phyloP scores from a whole-genome alignment of 169 alveolate genomes.

The Plasmodium gonderi region DNA sequence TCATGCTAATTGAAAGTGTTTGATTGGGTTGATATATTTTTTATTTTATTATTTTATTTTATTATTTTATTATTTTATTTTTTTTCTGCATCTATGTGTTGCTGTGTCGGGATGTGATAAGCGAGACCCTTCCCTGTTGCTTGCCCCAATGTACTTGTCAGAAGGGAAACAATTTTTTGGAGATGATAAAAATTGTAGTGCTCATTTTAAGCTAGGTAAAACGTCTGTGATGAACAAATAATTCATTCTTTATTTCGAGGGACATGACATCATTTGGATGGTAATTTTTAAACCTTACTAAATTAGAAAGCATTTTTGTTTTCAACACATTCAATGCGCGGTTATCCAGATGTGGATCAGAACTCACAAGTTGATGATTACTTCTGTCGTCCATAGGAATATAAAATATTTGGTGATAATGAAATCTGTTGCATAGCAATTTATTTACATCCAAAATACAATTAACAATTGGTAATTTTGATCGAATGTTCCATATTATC shows the following conservation, averaged over 20 bases:
- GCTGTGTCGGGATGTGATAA: no score
- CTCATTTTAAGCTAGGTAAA: not conserved
- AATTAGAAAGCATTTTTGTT: slow-evolving; percentile 12
- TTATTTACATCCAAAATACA: slow-evolving; percentile 9
- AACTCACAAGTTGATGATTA: not conserved
- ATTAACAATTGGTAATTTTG: not conserved
- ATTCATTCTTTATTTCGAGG: slow-evolving; percentile 13
- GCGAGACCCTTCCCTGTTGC: no score
- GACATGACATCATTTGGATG: not conserved
- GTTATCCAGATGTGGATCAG: not conserved
- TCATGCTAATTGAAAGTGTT: slow-evolving; percentile 28
- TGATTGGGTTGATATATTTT: not conserved
- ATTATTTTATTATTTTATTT: no score
- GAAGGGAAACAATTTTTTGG: no score
- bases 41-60: no score
- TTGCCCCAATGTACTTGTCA: no score
- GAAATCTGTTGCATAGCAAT: not conserved
- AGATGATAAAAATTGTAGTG: no score
- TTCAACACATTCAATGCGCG: not conserved
- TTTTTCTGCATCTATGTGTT: no score
- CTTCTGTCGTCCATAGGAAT: not conserved
- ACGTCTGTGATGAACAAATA: slow-evolving; percentile 2
- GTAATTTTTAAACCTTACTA: slow-evolving; percentile 24
- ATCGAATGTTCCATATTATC: not conserved
- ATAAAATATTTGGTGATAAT: slow-evolving; percentile 4